A percentile compares a stretch with the other conserved stretches of the same genome.
Conservation (phyloP, 2,329 filamentous ascomycete genomes). For the Trichophyton benhamiae region DNA sequence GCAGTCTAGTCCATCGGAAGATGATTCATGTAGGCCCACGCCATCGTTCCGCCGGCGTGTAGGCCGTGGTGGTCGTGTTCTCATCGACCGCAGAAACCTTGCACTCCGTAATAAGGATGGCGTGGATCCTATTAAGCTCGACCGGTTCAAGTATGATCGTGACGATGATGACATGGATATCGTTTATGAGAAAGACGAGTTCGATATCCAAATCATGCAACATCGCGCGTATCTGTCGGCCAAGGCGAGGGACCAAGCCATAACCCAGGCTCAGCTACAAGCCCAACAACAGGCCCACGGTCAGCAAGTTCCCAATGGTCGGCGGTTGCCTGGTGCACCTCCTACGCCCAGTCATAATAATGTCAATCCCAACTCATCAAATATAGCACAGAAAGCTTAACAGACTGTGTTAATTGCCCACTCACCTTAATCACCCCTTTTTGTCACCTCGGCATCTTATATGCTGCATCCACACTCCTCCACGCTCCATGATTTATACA, state of each 20-base stretch:
- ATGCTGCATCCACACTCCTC: neutral
- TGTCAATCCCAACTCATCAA: constrained; percentile 4
- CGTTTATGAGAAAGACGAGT: constrained; percentile 63
- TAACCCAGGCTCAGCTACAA: constrained; percentile 31
- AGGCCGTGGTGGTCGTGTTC: constrained; percentile 70
- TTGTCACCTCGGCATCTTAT: neutral
- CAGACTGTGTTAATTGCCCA: constrained; percentile 10
- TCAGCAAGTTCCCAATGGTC: constrained; percentile 17
- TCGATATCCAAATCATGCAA: constrained; percentile 44
- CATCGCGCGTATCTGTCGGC: constrained; percentile 42
- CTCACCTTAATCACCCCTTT: neutral
- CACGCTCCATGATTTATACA: neutral
- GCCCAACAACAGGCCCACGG: constrained; percentile 28
- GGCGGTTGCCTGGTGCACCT: constrained; percentile 27
- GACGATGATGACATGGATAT: constrained; percentile 63
- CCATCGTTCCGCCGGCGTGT: constrained; percentile 72
- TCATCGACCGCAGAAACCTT: constrained; percentile 74
- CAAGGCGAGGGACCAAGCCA: constrained; percentile 30
- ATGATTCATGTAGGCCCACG: constrained; percentile 30
- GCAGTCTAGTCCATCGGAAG: constrained; percentile 31
- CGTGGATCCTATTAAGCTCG: constrained; percentile 40
- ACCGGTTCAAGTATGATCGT: constrained; percentile 74
- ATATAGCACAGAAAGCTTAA: constrained; percentile 16
- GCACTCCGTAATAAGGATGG: constrained; percentile 40
- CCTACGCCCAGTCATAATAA: constrained; percentile 3